Conservation (phyloP, 768 basidiomycete genomes). For the Auriculariales sp. region DNA sequence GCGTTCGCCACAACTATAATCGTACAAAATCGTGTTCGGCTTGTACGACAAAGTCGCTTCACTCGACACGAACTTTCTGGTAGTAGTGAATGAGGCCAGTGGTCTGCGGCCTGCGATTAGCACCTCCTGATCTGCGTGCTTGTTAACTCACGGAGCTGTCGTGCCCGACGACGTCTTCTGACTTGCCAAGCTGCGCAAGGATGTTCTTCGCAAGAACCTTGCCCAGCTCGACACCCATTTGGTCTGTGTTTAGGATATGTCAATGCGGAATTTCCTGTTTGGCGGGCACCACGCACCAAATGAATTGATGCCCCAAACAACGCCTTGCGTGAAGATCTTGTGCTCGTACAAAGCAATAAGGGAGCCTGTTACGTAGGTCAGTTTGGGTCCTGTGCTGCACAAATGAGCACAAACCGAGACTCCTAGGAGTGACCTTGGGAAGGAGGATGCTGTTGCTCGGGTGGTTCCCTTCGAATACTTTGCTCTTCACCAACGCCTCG, state of each 20-base stretch:
- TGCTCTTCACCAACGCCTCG: slow-evolving; percentile 83
- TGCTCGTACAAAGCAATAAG: slow-evolving; percentile 91
- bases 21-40: not conserved
- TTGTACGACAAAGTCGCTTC: slow-evolving; percentile 7
- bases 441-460: slow-evolving; percentile 96
- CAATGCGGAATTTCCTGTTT: not conserved
- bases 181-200: slow-evolving; percentile 68
- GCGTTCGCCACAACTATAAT: not conserved
- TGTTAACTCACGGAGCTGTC: slow-evolving; percentile 53
- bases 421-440: slow-evolving; percentile 80
- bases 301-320: slow-evolving; percentile 97
- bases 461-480: slow-evolving; percentile 95
- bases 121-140: slow-evolving; percentile 5
- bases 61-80: slow-evolving; percentile 76
- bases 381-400: not conserved
- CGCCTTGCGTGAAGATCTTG: slow-evolving; percentile 97
- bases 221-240: slow-evolving; percentile 99
- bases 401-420: slow-evolving; percentile 44
- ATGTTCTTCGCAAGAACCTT: slow-evolving; percentile 97
- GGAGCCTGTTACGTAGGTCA: slow-evolving; percentile 28
- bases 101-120: slow-evolving; percentile 37
- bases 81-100: slow-evolving; percentile 96
- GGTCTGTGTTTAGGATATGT: slow-evolving; percentile 36
- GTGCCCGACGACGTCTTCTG: slow-evolving; percentile 70
- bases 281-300: slow-evolving; percentile 46